Percentiles rank a stretch among this genome's conserved stretches.
phyloP scores from a whole-genome alignment of 306 rosid genomes.

The Pachyrhizus erosus region DNA sequence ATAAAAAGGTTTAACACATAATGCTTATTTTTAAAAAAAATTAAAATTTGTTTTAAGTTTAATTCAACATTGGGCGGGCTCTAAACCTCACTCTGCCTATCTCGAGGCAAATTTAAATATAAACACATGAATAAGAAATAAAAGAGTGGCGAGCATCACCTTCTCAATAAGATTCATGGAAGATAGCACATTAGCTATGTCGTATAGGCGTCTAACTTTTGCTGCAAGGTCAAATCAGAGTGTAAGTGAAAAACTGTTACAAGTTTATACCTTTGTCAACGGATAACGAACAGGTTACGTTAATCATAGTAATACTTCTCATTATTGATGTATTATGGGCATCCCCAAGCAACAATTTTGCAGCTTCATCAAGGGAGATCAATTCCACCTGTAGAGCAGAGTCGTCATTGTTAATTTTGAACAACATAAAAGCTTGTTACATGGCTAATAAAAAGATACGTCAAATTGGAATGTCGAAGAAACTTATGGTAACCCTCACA shows the following conservation, averaged over 20 bases:
- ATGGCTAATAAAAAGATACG: neutral
- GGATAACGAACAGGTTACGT: neutral
- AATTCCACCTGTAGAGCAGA: constrained; percentile 54
- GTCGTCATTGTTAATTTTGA: constrained; percentile 24
- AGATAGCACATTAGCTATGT: constrained; percentile 90
- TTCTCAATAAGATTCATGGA: constrained; percentile 90
- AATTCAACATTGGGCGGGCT: no score
- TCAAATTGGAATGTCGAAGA: neutral
- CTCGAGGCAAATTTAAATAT: neutral
- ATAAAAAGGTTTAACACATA: no score
- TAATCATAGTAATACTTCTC: constrained; percentile 64
- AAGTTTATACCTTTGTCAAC: neutral
- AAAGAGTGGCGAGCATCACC: constrained; percentile 51
- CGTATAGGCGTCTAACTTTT: constrained; percentile 93
- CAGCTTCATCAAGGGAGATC: constrained; percentile 95
- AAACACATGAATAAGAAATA: neutral
- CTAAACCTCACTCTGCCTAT: no score
- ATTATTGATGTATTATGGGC: constrained; percentile 66
- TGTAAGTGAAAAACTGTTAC: constrained; percentile 27
- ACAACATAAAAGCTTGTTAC: neutral
- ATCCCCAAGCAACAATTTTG: constrained; percentile 88
- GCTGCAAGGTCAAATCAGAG: constrained; percentile 61
- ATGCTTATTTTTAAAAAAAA: no score
- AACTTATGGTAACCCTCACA: constrained; percentile 53
- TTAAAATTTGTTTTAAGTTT: no score